phyloP scores from a whole-genome alignment of 2,329 filamentous ascomycete species.

The Dothidotthia symphoricarpi region DNA sequence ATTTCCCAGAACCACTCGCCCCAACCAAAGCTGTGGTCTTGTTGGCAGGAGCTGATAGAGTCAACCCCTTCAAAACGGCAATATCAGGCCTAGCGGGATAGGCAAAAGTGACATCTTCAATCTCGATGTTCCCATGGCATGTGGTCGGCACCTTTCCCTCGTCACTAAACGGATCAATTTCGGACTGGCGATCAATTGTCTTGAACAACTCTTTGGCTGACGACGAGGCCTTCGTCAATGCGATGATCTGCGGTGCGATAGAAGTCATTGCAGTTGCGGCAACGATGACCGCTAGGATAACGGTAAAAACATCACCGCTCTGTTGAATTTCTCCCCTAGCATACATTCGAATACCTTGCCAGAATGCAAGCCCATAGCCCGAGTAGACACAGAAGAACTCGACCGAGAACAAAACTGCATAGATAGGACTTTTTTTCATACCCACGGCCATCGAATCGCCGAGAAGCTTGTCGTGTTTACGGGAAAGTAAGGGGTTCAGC shows the following conservation, averaged over 20 bases:
- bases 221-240: constrained; percentile 44
- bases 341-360: constrained; percentile 58
- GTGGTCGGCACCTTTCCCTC: constrained; percentile 20
- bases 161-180: constrained; percentile 59
- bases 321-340: constrained; percentile 50
- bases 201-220: constrained; percentile 36
- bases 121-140: constrained; percentile 59
- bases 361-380: constrained; percentile 51
- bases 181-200: constrained; percentile 76
- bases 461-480: constrained; percentile 47
- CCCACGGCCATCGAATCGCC: constrained; percentile 46
- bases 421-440: constrained; percentile 46
- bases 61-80: constrained; percentile 79
- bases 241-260: constrained; percentile 85
- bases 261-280: constrained; percentile 72
- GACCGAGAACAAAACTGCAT: constrained; percentile 44
- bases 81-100: constrained; percentile 92
- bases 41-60: constrained; percentile 75
- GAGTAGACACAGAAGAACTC: constrained; percentile 46
- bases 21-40: constrained; percentile 93
- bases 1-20: constrained; percentile 90
- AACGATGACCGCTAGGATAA: constrained; percentile 38
- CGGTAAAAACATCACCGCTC: constrained; percentile 38
- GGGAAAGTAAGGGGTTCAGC: constrained; percentile 44
- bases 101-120: constrained; percentile 81